Percentiles rank a stretch among this genome's conserved stretches.
Conservation (phyloP, 257 asterid species). For the Penstemon newberryi region DNA sequence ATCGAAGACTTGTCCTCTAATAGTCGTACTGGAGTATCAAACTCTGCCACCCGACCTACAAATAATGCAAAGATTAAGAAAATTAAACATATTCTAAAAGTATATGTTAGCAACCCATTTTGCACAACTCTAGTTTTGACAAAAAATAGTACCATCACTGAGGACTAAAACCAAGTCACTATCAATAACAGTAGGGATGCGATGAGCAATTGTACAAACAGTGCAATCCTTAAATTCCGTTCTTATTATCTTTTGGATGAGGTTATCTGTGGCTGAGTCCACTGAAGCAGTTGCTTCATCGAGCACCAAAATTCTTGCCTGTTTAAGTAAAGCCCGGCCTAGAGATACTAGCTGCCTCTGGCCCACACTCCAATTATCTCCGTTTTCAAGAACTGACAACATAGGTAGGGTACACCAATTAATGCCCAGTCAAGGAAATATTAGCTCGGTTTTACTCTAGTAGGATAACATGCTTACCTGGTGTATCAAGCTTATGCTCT, state of each 20-base stretch:
- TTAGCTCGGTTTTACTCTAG: conserved; percentile 10
- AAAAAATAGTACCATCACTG: conserved; percentile 68
- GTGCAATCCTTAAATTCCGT: conserved; percentile 86
- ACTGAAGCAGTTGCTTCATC: conserved; percentile 99
- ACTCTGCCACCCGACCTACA: conserved; percentile 96
- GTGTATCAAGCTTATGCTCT: conserved; percentile 82
- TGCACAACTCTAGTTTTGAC: neutral
- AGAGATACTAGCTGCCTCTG: conserved; percentile 93
- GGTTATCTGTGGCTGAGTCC: conserved; percentile 96
- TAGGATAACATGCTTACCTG: conserved; percentile 48
- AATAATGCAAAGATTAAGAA: conserved; percentile 1
- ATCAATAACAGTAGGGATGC: conserved; percentile 95
- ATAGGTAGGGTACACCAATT: conserved; percentile 10
- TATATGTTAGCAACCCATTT: neutral
- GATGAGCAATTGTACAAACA: conserved; percentile 95
- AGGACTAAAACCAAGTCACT: conserved; percentile 96
- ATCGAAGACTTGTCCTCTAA: conserved; percentile 92
- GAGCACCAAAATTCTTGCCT: conserved; percentile 85
- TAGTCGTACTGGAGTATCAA: conserved; percentile 80
- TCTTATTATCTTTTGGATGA: conserved; percentile 90
- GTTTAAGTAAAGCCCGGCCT: conserved; percentile 92
- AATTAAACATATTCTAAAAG: neutral
- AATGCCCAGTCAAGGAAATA: neutral
- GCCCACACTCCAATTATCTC: conserved; percentile 98
- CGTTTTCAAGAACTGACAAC: conserved; percentile 70